Percentiles rank a stretch among this genome's conserved stretches.
Evolutionary conservation across 2,329 filamentous ascomycete species (phyloP).

Genomic region (Blastomyces parvus): DNA sequence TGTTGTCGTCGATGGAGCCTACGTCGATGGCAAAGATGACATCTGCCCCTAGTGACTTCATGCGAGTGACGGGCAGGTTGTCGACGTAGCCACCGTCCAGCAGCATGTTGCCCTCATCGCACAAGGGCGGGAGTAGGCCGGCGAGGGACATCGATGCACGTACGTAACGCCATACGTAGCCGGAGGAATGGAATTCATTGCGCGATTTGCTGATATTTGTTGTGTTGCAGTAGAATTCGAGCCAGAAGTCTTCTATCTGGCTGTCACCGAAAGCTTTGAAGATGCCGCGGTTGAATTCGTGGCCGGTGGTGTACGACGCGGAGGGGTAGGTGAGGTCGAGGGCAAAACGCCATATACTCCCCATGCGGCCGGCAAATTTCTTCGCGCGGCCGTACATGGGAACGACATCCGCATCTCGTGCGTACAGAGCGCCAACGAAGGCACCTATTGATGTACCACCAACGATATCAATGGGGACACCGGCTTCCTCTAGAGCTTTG

Average conservation of each 20-base stretch:
- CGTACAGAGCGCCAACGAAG: constrained; percentile 91
- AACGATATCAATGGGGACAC: constrained; percentile 89
- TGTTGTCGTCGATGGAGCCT: constrained; percentile 81
- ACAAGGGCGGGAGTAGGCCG: constrained; percentile 82
- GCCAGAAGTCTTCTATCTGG: constrained; percentile 98
- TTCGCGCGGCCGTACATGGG: constrained; percentile 95
- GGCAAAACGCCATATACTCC: constrained; percentile 97
- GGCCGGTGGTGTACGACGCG: constrained; percentile 92
- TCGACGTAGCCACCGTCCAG: constrained; percentile 95
- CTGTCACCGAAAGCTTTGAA: constrained; percentile 97
- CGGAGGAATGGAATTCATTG: constrained; percentile 85
- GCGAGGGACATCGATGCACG: constrained; percentile 94
- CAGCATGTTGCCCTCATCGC: constrained; percentile 94
- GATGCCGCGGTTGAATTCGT: constrained; percentile 97
- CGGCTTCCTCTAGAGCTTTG: constrained; percentile 86
- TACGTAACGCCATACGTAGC: constrained; percentile 96
- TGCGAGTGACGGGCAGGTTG: constrained; percentile 92
- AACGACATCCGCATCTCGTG: constrained; percentile 89
- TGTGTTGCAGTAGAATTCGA: constrained; percentile 98
- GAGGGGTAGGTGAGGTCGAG: constrained; percentile 93
- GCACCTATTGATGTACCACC: constrained; percentile 94
- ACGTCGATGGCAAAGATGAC: constrained; percentile 95
- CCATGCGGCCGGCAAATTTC: constrained; percentile 98
- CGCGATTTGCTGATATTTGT: constrained; percentile 96
- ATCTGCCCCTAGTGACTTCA: constrained; percentile 88